These are phyloP conservation scores for Coprinellus aureogranulatus DNA, from an alignment of 768 basidiomycete genomes.

Conservation along the genomic window DNA sequence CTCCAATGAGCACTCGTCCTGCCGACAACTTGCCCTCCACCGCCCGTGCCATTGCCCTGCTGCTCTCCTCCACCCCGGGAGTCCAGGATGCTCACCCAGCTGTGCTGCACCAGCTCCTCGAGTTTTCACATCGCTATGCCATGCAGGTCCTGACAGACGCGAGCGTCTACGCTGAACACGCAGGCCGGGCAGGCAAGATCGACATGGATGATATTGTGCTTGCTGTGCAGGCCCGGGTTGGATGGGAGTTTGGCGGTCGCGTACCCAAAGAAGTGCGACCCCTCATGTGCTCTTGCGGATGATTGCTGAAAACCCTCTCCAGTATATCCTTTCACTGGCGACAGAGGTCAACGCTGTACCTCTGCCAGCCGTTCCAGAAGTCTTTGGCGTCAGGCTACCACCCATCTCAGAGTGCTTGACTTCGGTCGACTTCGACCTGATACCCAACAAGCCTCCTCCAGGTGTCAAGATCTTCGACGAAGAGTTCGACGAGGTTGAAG, in stretches of 20 bases:
- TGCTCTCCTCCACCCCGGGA: conserved; percentile 79
- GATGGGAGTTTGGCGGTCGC: conserved; percentile 89
- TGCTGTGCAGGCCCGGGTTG: conserved; percentile 84
- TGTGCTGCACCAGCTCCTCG: conserved; percentile 82
- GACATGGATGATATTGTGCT: conserved; percentile 81
- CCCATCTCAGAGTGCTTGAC: conserved; percentile 68
- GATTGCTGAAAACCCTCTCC: conserved; percentile 3
- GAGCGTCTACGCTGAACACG: conserved; percentile 85
- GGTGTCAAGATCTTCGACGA: conserved; percentile 74
- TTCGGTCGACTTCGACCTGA: conserved; percentile 79
- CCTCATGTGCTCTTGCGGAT: background rate
- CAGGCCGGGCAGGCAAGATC: conserved; percentile 71
- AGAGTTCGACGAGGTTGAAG: conserved; percentile 79
- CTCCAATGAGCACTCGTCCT: conserved; percentile 31
- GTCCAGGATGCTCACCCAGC: conserved; percentile 85
- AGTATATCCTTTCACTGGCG: conserved; percentile 80
- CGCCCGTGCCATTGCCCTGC: conserved; percentile 78
- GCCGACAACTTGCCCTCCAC: conserved; percentile 79
- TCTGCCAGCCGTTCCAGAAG: conserved; percentile 81
- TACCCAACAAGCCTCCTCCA: conserved; percentile 82
- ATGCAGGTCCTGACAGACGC: conserved; percentile 82
- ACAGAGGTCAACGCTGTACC: conserved; percentile 79
- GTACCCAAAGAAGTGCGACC: conserved; percentile 79
- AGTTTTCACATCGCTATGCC: conserved; percentile 83
- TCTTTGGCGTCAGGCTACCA: conserved; percentile 84